Evolutionary conservation across 1,284 basidiomycete species (phyloP), one percentile per base, ranked within the genome.

Genomic region (Malassezia pachydermatis): DNA sequence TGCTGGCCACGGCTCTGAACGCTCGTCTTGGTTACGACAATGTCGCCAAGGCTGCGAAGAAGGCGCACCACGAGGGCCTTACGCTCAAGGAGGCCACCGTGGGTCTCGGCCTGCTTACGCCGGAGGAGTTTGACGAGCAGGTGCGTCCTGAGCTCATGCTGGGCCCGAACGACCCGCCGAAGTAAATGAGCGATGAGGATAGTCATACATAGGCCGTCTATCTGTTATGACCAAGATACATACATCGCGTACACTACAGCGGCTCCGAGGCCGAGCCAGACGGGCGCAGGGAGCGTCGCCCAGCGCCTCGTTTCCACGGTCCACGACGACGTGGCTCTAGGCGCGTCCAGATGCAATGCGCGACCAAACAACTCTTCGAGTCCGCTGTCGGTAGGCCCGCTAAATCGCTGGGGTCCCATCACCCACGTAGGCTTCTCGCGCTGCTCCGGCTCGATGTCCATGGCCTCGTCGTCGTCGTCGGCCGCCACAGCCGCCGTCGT

Each of bases 11-110:
- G 17, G 88, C 90, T 69, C 76, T 95, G 53, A 95, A 95, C 78
- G 83, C 80, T 65, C 84, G 88, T 69, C 78, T 94, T 51, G 89
- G 89, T 53, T 94, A 92, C 73, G 89, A 94, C 76, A 92, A 94
- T 75, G 92, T 96, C 36, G 94, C 94, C 43, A 90, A 88, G 74
- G 89, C 87, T 61, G 94, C 94, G 33, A 99, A 99, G 80, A 98
- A 98, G 75, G 94, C 94, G 13, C 94, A 98, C 79, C 89, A 86
- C 75, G 89, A 98, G 75, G 94, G 90, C 20, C 86, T 84, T 41
- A 98, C 92, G 41, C 73, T 98, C 71, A 94, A 94, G 77, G 85
- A 90, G 75, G 88, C 92, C 34, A 89, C 89, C 6, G 83, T 96
- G 28, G 75, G 82, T 23, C 79, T 95, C 33, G 87, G 87, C 52